Percentiles rank a stretch among this genome's conserved stretches.
Evolutionary conservation across 164 flowering plant genomes (phyloP).

Genomic region (Tetrastigma voinierianum): DNA sequence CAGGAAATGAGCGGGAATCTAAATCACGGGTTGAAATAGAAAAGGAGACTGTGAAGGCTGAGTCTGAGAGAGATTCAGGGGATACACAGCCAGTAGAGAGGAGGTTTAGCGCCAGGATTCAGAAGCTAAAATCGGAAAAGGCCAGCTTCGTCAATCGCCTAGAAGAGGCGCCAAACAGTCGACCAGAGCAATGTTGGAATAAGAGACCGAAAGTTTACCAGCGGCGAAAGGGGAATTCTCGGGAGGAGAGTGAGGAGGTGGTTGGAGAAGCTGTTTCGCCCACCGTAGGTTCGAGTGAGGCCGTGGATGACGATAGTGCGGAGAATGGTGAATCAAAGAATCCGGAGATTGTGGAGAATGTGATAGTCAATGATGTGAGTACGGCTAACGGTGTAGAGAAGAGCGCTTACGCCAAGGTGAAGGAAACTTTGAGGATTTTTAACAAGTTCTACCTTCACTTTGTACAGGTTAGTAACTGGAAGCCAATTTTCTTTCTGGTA

Average conservation of each 20-base stretch:
- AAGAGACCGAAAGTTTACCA: too few species aligned
- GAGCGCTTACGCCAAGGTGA: conserved; percentile 40
- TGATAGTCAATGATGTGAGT: neutral
- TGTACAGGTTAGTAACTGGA: conserved; percentile 39
- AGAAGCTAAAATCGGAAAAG: too few species aligned
- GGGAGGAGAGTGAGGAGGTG: too few species aligned
- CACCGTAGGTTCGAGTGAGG: neutral
- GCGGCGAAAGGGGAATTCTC: too few species aligned
- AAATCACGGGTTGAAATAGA: neutral
- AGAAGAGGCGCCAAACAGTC: too few species aligned
- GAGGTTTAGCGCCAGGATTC: too few species aligned
- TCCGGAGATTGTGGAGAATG: neutral
- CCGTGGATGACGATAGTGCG: neutral
- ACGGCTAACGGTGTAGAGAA: conserved; percentile 17
- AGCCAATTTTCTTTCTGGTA: neutral
- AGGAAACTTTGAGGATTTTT: conserved; percentile 52
- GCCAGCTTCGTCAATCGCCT: too few species aligned
- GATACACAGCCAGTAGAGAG: too few species aligned
- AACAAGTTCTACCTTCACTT: conserved; percentile 55
- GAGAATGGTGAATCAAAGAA: neutral
- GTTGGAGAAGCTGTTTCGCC: too few species aligned
- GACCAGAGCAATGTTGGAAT: too few species aligned
- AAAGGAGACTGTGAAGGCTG: neutral
- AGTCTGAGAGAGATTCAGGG: too few species aligned
- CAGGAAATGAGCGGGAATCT: neutral